A percentile compares a stretch with the other conserved stretches of the same genome.
These are phyloP conservation scores for Dothidotthia symphoricarpi DNA, from an alignment of 2,329 filamentous ascomycete genomes.

Conservation along the genomic window DNA sequence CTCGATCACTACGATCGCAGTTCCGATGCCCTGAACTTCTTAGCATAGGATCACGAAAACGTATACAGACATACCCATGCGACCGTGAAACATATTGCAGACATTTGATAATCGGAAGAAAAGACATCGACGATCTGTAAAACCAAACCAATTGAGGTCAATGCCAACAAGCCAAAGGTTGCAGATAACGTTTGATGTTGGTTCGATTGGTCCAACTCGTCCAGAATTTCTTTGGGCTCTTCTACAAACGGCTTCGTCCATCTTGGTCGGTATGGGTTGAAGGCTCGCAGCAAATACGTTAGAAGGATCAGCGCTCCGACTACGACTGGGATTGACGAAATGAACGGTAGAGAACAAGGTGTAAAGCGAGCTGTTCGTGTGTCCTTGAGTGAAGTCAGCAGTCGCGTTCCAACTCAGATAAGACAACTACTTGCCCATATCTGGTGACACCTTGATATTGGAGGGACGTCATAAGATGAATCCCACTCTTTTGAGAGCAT, in stretches of 20 bases:
- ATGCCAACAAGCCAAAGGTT: slow-evolving; percentile 25
- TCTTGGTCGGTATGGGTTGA: slow-evolving; percentile 43
- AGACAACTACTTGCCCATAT: slow-evolving; percentile 25
- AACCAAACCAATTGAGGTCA: slow-evolving; percentile 27
- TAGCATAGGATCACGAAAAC: slow-evolving; percentile 3
- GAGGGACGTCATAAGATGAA: slow-evolving; percentile 10
- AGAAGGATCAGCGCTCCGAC: slow-evolving; percentile 41
- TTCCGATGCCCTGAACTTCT: slow-evolving; percentile 35
- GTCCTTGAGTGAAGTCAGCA: slow-evolving; percentile 31
- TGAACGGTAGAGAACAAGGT: slow-evolving; percentile 43
- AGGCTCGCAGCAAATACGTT: slow-evolving; percentile 34
- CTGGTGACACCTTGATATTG: slow-evolving; percentile 24
- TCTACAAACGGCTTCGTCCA: slow-evolving; percentile 55
- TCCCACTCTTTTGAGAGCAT: slow-evolving; percentile 11
- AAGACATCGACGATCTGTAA: slow-evolving; percentile 29
- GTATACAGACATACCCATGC: slow-evolving; percentile 32
- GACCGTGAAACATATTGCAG: slow-evolving; percentile 27
- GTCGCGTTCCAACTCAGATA: not conserved
- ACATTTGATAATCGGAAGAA: slow-evolving; percentile 15
- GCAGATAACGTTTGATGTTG: slow-evolving; percentile 26
- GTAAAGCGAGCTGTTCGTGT: slow-evolving; percentile 40
- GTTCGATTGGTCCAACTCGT: slow-evolving; percentile 33
- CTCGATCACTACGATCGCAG: slow-evolving; percentile 39
- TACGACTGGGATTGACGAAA: slow-evolving; percentile 41
- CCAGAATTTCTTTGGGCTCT: slow-evolving; percentile 28